These are phyloP conservation scores for Pythium brachiatum DNA, from an alignment of 352 stramenopile genomes.

Conservation along the genomic window DNA sequence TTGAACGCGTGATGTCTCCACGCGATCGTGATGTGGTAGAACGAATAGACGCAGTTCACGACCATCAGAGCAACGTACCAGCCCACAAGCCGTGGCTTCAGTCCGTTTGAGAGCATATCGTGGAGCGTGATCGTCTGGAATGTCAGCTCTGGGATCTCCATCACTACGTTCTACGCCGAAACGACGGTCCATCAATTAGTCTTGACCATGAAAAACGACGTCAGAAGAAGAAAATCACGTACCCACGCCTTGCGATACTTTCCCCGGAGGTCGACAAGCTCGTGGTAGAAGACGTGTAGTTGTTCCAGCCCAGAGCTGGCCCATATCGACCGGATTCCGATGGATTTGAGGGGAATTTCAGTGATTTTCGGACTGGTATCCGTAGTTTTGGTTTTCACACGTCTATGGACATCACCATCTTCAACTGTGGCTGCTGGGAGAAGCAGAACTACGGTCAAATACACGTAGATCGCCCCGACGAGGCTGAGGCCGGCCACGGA, in stretches of 20 bases:
- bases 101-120: constrained; percentile 29
- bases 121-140: constrained; percentile 37
- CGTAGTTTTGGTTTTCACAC: neutral
- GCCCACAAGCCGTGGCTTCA: constrained; percentile 26
- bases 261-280: neutral
- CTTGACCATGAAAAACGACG: neutral
- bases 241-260: constrained; percentile 4
- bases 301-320: neutral
- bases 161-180: constrained; percentile 2
- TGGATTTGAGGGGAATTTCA: neutral
- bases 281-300: neutral
- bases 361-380: neutral
- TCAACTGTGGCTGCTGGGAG: neutral
- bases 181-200: too few species aligned
- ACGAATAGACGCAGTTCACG: constrained; percentile 29
- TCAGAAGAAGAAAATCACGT: neutral
- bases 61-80: constrained; percentile 37
- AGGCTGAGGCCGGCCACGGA: constrained; percentile 25
- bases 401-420: neutral
- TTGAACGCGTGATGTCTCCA: constrained; percentile 31
- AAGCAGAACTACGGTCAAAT: neutral
- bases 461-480: constrained; percentile 6
- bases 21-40: constrained; percentile 27
- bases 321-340: neutral
- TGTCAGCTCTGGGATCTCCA: constrained; percentile 15